phyloP scores from a whole-genome alignment of 306 rosid genomes.

The Castanea mollissima region DNA sequence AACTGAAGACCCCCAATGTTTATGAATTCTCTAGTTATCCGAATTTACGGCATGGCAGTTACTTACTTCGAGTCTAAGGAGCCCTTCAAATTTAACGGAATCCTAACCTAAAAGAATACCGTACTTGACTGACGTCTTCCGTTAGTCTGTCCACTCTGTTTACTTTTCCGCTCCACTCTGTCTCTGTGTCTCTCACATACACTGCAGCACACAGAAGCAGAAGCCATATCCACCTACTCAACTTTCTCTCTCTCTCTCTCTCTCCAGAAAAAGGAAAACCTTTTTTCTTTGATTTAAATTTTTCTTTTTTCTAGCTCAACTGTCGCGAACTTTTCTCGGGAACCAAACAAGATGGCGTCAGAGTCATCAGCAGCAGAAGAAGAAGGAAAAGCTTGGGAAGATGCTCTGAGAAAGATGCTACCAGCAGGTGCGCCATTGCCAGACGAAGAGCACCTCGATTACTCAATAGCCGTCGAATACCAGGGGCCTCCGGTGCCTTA shows the following conservation, averaged over 20 bases:
- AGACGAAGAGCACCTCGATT: slow-evolving; percentile 80
- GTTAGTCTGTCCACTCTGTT: slow-evolving; percentile 30
- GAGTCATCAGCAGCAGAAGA: slow-evolving; percentile 36
- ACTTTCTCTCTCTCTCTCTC: neutral
- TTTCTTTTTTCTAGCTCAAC: neutral
- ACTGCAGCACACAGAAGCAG: neutral
- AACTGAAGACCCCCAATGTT: too few relatives aligned
- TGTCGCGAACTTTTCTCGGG: slow-evolving; percentile 33
- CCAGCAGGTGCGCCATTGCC: slow-evolving; percentile 82
- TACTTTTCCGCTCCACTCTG: slow-evolving; percentile 35
- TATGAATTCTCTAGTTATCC: too few relatives aligned
- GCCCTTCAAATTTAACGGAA: slow-evolving; percentile 25
- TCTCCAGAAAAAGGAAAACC: neutral
- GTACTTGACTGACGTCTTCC: slow-evolving; percentile 9
- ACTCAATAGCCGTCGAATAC: slow-evolving; percentile 78
- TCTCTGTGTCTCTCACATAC: neutral
- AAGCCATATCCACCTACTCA: neutral
- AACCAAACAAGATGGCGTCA: slow-evolving; percentile 55
- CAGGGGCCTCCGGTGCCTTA: slow-evolving; percentile 68
- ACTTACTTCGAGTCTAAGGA: too few relatives aligned
- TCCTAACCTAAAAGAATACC: neutral
- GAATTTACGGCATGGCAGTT: too few relatives aligned
- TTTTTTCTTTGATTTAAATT: neutral
- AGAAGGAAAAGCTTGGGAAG: slow-evolving; percentile 56
- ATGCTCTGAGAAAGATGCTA: slow-evolving; percentile 63